phyloP scores from a whole-genome alignment of 345 rosid species.

The Microthlaspi erraticum region DNA sequence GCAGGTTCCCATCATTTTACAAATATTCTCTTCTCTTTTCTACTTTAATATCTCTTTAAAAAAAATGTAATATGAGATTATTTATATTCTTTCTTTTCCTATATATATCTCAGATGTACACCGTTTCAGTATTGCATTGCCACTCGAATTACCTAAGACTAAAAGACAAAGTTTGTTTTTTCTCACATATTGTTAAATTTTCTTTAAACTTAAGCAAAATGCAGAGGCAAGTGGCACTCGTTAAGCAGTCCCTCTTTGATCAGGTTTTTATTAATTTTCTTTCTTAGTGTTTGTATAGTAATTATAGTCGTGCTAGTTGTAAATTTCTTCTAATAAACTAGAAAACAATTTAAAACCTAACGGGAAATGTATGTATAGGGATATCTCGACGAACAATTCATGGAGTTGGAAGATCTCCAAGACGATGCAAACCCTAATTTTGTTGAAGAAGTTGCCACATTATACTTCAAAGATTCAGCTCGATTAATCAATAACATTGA shows the following conservation, averaged over 20 bases:
- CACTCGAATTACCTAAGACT: slow-evolving; percentile 20
- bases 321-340: not conserved
- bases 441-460: slow-evolving; percentile 65
- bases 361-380: slow-evolving; percentile 53
- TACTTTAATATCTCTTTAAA: no score
- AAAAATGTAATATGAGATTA: slow-evolving; percentile 21
- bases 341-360: not conserved
- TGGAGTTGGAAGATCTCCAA: slow-evolving; percentile 72
- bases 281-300: not conserved
- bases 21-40: slow-evolving; percentile 24
- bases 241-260: slow-evolving; percentile 68
- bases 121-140: slow-evolving; percentile 42
- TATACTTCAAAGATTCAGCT: slow-evolving; percentile 61
- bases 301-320: not conserved
- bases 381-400: slow-evolving; percentile 72
- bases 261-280: slow-evolving; percentile 51
- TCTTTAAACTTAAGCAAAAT: slow-evolving; percentile 5
- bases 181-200: not conserved
- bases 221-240: slow-evolving; percentile 53
- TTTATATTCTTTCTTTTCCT: slow-evolving; percentile 31
- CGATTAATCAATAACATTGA: slow-evolving; percentile 65
- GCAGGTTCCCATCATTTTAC: slow-evolving; percentile 49
- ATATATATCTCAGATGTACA: slow-evolving; percentile 38
- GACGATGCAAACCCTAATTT: slow-evolving; percentile 76
- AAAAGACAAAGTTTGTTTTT: not conserved